Evolutionary conservation across 768 basidiomycete genomes (phyloP).

Genomic region (Russula brevipes): DNA sequence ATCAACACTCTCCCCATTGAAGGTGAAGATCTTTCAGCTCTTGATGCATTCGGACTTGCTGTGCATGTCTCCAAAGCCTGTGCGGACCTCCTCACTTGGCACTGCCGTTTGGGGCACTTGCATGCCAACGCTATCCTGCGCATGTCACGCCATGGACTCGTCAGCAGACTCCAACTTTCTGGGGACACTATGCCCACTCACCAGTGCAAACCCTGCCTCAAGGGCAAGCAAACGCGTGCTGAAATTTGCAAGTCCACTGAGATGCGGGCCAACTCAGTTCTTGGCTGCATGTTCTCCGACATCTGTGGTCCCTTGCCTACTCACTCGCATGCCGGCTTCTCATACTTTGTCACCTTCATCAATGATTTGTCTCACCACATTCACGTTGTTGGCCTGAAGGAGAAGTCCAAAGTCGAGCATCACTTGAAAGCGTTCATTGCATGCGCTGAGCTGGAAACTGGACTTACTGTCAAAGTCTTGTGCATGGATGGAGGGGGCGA

Average conservation of each 20-base stretch:
- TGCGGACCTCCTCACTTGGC: neutral
- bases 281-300: slow-evolving; percentile 22
- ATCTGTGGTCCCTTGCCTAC: slow-evolving; percentile 27
- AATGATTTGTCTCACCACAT: slow-evolving; percentile 25
- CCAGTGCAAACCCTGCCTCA: slow-evolving; percentile 25
- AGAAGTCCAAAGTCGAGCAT: slow-evolving; percentile 19
- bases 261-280: neutral
- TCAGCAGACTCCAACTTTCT: slow-evolving; percentile 17
- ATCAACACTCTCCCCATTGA: no score
- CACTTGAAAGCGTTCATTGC: slow-evolving; percentile 23
- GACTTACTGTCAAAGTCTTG: slow-evolving; percentile 13
- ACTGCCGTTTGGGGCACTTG: neutral
- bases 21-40: no score
- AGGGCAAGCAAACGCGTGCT: slow-evolving; percentile 27
- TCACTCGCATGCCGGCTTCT: slow-evolving; percentile 2
- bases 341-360: slow-evolving; percentile 27
- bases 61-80: no score
- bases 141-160: neutral
- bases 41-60: no score
- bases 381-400: slow-evolving; percentile 17
- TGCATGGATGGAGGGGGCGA: no score
- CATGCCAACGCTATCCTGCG: neutral
- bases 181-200: neutral
- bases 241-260: no score
- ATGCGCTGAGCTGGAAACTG: slow-evolving; percentile 18